Conservation (phyloP, 495 filamentous ascomycete species). For the Penicillium psychrofluorescens region DNA sequence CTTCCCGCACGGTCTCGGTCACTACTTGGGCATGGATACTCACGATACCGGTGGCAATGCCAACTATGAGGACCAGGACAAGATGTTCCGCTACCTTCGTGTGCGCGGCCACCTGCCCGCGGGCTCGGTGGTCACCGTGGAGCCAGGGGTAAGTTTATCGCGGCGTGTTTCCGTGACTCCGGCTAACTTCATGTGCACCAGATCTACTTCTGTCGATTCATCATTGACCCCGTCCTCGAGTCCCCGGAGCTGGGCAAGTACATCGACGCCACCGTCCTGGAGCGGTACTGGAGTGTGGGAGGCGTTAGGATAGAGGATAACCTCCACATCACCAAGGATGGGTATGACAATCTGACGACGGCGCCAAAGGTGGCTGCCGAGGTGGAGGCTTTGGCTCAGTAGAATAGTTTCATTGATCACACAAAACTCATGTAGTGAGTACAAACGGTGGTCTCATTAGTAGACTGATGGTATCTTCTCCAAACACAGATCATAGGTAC, state of each 20-base stretch:
- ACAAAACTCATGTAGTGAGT: too few relatives aligned
- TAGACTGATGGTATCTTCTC: too few relatives aligned
- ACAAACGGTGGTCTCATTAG: too few relatives aligned
- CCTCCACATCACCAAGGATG: constrained; percentile 68
- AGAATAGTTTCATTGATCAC: too few relatives aligned
- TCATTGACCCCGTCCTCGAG: constrained; percentile 74
- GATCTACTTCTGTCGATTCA: constrained; percentile 93
- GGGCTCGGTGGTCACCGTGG: constrained; percentile 79
- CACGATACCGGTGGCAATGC: constrained; percentile 87
- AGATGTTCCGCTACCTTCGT: constrained; percentile 78
- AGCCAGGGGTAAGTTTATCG: constrained; percentile 63
- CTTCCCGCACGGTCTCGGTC: constrained; percentile 86
- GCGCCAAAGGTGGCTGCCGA: constrained; percentile 66
- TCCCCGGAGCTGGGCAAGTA: constrained; percentile 61
- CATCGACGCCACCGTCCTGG: constrained; percentile 66
- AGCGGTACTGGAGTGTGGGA: constrained; percentile 83
- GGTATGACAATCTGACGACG: constrained; percentile 73
- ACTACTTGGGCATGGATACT: constrained; percentile 92
- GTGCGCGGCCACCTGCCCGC: constrained; percentile 71
- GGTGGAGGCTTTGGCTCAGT: constrained; percentile 45
- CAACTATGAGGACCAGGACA: constrained; percentile 76
- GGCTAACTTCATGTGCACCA: constrained; percentile 7
- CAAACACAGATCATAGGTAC: too few relatives aligned
- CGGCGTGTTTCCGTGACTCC: not conserved
- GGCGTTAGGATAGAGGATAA: constrained; percentile 76